phyloP scores from a whole-genome alignment of 305 asterid species.

The Plantago coronopus region DNA sequence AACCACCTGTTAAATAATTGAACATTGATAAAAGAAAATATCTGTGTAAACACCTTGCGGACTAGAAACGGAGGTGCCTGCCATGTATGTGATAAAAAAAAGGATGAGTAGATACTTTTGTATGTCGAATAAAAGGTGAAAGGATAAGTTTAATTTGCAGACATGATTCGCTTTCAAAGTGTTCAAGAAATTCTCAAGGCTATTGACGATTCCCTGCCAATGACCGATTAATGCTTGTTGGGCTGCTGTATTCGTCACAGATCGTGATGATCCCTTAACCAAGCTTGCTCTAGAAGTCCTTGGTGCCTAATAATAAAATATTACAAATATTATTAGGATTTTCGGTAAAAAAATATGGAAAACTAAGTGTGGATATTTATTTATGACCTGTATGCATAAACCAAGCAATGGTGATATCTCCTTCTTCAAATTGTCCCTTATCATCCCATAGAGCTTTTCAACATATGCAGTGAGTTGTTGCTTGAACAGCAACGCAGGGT shows the following conservation, averaged over 20 bases:
- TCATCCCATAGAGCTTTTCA: constrained; percentile 67
- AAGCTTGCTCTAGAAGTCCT: constrained; percentile 69
- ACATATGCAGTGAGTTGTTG: constrained; percentile 75
- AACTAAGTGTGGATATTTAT: constrained; percentile 9
- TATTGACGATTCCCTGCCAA: constrained; percentile 66
- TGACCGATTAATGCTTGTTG: constrained; percentile 64
- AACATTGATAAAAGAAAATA: constrained; percentile 64
- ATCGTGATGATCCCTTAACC: constrained; percentile 62
- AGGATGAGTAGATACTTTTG: no score
- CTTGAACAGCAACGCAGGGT: constrained; percentile 68
- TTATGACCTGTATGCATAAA: constrained; percentile 65
- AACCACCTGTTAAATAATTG: constrained; percentile 60
- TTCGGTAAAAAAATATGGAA: constrained; percentile 11
- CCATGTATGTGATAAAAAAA: neutral
- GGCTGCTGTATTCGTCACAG: constrained; percentile 52
- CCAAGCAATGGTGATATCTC: constrained; percentile 74
- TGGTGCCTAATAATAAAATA: constrained; percentile 44
- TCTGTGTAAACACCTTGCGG: constrained; percentile 66
- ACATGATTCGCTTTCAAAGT: constrained; percentile 63
- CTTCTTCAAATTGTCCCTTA: constrained; percentile 61
- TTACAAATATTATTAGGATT: constrained; percentile 15
- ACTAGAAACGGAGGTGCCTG: constrained; percentile 63
- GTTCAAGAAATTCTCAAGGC: constrained; percentile 51
- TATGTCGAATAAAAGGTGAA: constrained; percentile 2
- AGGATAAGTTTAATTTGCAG: constrained; percentile 28